These are phyloP conservation scores for Lachnellula occidentalis DNA, from an alignment of 2,329 filamentous ascomycete genomes.

Conservation along the genomic window DNA sequence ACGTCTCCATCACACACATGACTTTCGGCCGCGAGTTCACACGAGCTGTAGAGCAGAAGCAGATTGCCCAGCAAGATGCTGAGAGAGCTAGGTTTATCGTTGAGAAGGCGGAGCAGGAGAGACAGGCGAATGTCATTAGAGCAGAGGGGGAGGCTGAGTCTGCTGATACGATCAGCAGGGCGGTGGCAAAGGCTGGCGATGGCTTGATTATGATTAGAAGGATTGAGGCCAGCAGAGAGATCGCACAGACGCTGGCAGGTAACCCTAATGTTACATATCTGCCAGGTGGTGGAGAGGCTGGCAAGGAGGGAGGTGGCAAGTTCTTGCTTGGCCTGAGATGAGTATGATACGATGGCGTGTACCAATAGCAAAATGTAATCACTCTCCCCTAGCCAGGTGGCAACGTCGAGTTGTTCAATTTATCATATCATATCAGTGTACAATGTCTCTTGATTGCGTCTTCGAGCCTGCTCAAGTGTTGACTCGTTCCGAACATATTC, in stretches of 20 bases:
- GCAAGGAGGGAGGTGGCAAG: slow-evolving; percentile 45
- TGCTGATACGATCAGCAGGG: slow-evolving; percentile 90
- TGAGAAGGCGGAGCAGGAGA: slow-evolving; percentile 97
- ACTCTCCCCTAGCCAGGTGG: slow-evolving; percentile 18
- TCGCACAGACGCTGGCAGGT: slow-evolving; percentile 78
- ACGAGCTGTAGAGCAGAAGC: slow-evolving; percentile 98
- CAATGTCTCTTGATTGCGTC: background rate
- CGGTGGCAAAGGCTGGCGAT: slow-evolving; percentile 87
- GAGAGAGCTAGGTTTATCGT: slow-evolving; percentile 97
- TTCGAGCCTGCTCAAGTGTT: too few relatives aligned
- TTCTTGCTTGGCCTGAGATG: slow-evolving; percentile 61
- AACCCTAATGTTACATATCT: slow-evolving; percentile 98
- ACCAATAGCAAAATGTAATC: slow-evolving; percentile 27
- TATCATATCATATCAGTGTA: background rate
- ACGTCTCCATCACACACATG: slow-evolving; percentile 99
- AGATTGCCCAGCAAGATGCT: slow-evolving; percentile 98
- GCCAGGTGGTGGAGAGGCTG: slow-evolving; percentile 67
- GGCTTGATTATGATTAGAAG: slow-evolving; percentile 92
- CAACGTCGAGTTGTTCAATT: background rate
- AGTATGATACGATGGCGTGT: slow-evolving; percentile 18
- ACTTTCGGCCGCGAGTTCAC: slow-evolving; percentile 99
- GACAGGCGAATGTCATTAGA: slow-evolving; percentile 96
- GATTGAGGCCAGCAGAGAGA: slow-evolving; percentile 95
- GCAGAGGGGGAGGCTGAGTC: slow-evolving; percentile 97
- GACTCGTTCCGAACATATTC: too few relatives aligned